Base-by-base conservation (phyloP, 257 asterid genomes). In the Craterostigma plantagineum region DNA sequence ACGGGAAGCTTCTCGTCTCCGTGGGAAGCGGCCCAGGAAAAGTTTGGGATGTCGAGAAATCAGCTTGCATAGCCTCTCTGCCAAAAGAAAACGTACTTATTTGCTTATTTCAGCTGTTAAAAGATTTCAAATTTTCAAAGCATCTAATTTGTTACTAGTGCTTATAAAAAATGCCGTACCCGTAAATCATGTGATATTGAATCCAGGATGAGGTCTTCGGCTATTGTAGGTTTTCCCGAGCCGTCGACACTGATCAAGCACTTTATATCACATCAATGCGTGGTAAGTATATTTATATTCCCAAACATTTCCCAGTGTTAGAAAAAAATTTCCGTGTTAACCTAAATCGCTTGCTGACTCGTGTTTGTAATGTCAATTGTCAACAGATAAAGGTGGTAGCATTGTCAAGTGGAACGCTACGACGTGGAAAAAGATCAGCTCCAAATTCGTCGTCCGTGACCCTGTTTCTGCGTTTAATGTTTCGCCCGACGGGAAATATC, bases 21-120 rank as follows among this genome's bases (percentile, higher is more conserved):
- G 76, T 76, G 56, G 98, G 98, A 58, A 66, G 77, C 57, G 94
- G 95, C 62, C 75, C 91, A 54, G 92, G 75, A 42, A 84, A 77
- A 55, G 67, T 90, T 52, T 90, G 98, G 98, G 63, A 90, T 63
- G 61, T 79, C 12, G 15, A 68, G 35, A 63, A 71, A 45, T 63
- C 75, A 55, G 46, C 72, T 37, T 51, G 77, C 51, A 34, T 63
- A 54, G 79, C 93, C 51, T 68, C 95, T 57, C 68, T 90, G 45
- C 70, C 62, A 7, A 77, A 68, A 62, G 79, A 68, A 67, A 72
- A 67, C 44, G 98, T 87, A 64, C 71, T 6, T 17, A 14, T 54
- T 50, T 37, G 17, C 46, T 34, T 10, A 8, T 27, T 11, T 41
- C 8, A 23, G 6, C 6, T 23, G 2, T 2, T 23, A 23, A 23